Evolutionary conservation across 2,329 filamentous ascomycete species (phyloP), one percentile per base, ranked within the genome.

Genomic region (Cyphellophora attinorum): DNA sequence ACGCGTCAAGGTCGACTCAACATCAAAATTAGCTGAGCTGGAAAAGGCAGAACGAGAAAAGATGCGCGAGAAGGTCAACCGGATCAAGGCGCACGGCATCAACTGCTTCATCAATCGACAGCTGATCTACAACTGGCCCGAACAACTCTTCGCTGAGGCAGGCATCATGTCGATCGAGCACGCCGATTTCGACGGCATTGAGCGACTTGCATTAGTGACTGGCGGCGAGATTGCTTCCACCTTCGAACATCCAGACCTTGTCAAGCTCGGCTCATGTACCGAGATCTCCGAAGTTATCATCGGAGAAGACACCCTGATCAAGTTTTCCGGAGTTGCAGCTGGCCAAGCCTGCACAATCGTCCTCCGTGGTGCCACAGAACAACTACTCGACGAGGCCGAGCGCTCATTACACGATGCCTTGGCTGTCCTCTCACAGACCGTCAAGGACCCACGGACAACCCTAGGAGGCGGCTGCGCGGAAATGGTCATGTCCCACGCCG

Each of bases 101-200:
- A 98, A 98, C 74, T 96, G 91, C 72, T 98, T 98, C 63, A 94
- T 98, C 62, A 98, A 98, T 74, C 74, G 91, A 51, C 91, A 98
- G 62, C 77, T 98, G 45, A 98, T 98, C 66, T 98, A 98, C 74
- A 98, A 98, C 72, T 98, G 91, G 91, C 91, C 91, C 5, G 91
- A 98, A 64, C 91, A 98, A 65, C 80, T 98, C 30, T 98, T 98
- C 56, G 86, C 89, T 21, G 91, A 98, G 59, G 89, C 88, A 5
- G 91, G 91, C 43, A 96, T 98, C 62, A 84, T 93, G 71, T 94
- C 86, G 17, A 98, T 98, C 51, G 91, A 98, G 68, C 91, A 98
- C 60, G 91, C 91, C 47, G 91, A 98, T 65, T 98, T 98, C 55
- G 91, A 98, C 57, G 91, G 91, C 46, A 93, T 98, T 48, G 91